These are phyloP conservation scores for Podila epigama DNA, from an alignment of 192 early-diverging fungal species.

Conservation along the genomic window DNA sequence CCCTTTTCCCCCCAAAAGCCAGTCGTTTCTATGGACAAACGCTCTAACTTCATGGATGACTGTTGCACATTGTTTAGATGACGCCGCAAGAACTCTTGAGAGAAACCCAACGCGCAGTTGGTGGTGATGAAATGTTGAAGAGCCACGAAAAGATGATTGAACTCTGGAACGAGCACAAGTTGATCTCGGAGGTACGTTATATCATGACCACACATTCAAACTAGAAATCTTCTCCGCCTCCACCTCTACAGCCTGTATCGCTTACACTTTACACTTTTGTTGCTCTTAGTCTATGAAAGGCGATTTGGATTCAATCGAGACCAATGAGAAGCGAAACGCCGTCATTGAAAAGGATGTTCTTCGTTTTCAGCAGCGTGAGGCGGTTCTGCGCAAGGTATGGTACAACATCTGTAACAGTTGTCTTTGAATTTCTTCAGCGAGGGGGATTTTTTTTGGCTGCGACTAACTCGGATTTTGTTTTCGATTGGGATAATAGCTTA, in stretches of 20 bases:
- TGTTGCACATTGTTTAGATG: too few relatives aligned
- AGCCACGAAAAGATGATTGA: constrained; percentile 74
- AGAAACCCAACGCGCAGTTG: constrained; percentile 88
- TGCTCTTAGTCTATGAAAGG: constrained; percentile 53
- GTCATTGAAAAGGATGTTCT: constrained; percentile 80
- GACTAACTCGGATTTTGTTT: too few relatives aligned
- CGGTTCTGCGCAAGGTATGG: constrained; percentile 57
- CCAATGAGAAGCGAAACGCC: constrained; percentile 73
- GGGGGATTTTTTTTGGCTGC: neutral
- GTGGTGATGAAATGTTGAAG: constrained; percentile 66
- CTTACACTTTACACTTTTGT: neutral
- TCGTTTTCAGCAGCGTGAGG: constrained; percentile 75
- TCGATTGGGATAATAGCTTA: constrained; percentile 47
- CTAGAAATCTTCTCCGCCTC: too few relatives aligned
- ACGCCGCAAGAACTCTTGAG: constrained; percentile 75
- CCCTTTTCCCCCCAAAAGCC: too few relatives aligned
- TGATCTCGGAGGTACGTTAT: constrained; percentile 49
- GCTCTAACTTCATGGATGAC: neutral
- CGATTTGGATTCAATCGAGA: constrained; percentile 63
- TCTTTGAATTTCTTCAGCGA: neutral
- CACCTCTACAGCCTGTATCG: neutral
- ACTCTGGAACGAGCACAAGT: constrained; percentile 61
- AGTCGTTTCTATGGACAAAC: too few relatives aligned
- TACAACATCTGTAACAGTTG: neutral
- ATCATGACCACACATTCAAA: too few relatives aligned